Conservation (phyloP, 345 rosid species). For the Odontarrhena argentea region DNA sequence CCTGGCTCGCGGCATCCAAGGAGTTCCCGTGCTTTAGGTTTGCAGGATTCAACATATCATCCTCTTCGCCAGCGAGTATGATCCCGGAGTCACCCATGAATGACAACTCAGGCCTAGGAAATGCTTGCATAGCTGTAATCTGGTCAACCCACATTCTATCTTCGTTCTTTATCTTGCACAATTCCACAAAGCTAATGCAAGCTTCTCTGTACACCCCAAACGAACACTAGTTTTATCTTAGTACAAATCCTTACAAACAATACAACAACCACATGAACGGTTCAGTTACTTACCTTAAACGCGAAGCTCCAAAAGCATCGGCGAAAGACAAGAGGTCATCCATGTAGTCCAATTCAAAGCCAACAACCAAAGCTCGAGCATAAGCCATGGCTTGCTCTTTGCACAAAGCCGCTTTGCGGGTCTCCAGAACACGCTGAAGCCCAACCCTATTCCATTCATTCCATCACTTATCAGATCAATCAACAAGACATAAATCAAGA, state of each 20-base stretch:
- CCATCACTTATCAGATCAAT: slow-evolving; percentile 39
- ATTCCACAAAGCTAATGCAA: slow-evolving; percentile 77
- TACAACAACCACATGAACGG: not conserved
- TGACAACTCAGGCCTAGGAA: slow-evolving; percentile 68
- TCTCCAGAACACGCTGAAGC: slow-evolving; percentile 83
- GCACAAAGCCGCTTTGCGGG: slow-evolving; percentile 74
- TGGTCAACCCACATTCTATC: slow-evolving; percentile 95
- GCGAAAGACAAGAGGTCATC: slow-evolving; percentile 80
- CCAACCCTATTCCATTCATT: slow-evolving; percentile 58
- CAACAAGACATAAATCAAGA: slow-evolving; percentile 20
- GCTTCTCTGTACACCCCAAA: slow-evolving; percentile 66
- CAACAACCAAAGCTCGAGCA: slow-evolving; percentile 89
- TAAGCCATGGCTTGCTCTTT: slow-evolving; percentile 99
- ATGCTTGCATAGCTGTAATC: slow-evolving; percentile 89
- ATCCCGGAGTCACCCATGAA: slow-evolving; percentile 81
- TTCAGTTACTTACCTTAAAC: slow-evolving; percentile 63
- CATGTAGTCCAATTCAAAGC: slow-evolving; percentile 70
- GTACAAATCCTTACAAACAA: not conserved
- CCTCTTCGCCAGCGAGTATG: slow-evolving; percentile 74
- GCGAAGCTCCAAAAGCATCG: slow-evolving; percentile 92
- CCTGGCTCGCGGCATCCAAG: slow-evolving; percentile 54
- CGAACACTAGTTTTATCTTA: not conserved
- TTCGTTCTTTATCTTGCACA: slow-evolving; percentile 95
- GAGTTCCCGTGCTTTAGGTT: slow-evolving; percentile 49
- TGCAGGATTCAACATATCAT: slow-evolving; percentile 44